phyloP scores from a whole-genome alignment of 2,329 filamentous ascomycete genomes.

The Ceratocystis destructans region DNA sequence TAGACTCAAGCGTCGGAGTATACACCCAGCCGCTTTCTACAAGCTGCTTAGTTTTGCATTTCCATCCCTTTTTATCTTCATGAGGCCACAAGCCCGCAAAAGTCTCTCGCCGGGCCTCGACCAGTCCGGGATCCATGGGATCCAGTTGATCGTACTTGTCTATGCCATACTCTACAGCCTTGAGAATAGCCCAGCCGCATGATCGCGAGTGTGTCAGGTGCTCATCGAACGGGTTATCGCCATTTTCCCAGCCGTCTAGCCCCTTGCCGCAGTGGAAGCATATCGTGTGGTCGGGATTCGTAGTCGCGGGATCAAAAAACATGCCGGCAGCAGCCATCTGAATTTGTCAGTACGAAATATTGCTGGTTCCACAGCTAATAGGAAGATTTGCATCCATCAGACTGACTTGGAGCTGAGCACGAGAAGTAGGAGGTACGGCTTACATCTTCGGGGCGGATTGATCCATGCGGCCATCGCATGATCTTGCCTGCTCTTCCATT shows the following conservation, averaged over 20 bases:
- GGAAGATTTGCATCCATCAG: neutral
- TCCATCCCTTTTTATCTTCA: constrained; percentile 75
- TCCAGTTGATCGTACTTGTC: constrained; percentile 55
- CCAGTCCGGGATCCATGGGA: constrained; percentile 56
- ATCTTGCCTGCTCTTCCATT: constrained; percentile 39
- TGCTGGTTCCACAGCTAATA: constrained; percentile 13
- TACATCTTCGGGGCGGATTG: constrained; percentile 27
- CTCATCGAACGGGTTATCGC: constrained; percentile 70
- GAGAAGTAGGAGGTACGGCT: constrained; percentile 10
- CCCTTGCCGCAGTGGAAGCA: constrained; percentile 79
- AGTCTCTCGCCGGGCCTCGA: constrained; percentile 65
- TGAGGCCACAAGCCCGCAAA: constrained; percentile 83
- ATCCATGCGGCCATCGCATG: constrained; percentile 61
- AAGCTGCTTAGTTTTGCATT: constrained; percentile 81
- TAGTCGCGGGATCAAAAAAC: constrained; percentile 64
- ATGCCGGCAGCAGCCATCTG: constrained; percentile 87
- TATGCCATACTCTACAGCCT: constrained; percentile 46
- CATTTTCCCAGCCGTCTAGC: constrained; percentile 82
- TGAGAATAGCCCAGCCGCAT: constrained; percentile 77
- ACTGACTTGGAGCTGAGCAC: neutral
- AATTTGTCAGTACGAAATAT: constrained; percentile 7
- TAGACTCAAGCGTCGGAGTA: constrained; percentile 66
- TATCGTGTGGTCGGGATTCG: constrained; percentile 71
- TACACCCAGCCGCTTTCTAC: constrained; percentile 90
- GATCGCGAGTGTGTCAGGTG: constrained; percentile 69